phyloP scores from a whole-genome alignment of 441 rosid species.

The Erysimum cheiri region DNA sequence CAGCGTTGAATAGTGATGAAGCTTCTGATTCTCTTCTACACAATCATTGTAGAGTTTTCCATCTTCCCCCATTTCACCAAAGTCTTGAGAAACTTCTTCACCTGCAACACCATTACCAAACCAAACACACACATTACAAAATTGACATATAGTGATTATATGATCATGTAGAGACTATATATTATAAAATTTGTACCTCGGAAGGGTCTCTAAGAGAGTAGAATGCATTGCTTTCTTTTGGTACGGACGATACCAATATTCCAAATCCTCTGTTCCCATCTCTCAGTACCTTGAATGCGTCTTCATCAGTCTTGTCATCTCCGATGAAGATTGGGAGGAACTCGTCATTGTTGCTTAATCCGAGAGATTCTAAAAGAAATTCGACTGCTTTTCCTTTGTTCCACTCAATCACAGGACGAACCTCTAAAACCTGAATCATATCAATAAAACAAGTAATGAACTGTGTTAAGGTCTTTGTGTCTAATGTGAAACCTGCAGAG shows the following conservation, averaged over 20 bases:
- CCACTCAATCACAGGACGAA: slow-evolving; percentile 96
- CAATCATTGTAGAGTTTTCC: slow-evolving; percentile 29
- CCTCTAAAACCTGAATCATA: slow-evolving; percentile 79
- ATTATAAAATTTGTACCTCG: slow-evolving; percentile 47
- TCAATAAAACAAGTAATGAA: background rate
- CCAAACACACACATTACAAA: slow-evolving; percentile 13
- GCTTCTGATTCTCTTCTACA: slow-evolving; percentile 29
- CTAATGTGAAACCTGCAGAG: background rate
- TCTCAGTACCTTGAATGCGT: slow-evolving; percentile 86
- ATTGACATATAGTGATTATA: background rate
- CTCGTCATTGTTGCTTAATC: slow-evolving; percentile 59
- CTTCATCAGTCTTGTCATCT: slow-evolving; percentile 91
- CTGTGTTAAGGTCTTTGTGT: background rate
- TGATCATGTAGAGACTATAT: background rate
- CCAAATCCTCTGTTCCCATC: slow-evolving; percentile 75
- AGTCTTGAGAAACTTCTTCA: slow-evolving; percentile 76
- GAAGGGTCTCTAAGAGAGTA: slow-evolving; percentile 82
- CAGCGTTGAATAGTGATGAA: slow-evolving; percentile 10
- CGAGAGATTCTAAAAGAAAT: slow-evolving; percentile 89
- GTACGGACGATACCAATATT: slow-evolving; percentile 78
- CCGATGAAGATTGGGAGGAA: slow-evolving; percentile 92
- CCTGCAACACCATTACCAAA: slow-evolving; percentile 41
- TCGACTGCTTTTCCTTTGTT: slow-evolving; percentile 95
- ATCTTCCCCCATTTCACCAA: slow-evolving; percentile 72
- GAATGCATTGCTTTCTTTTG: slow-evolving; percentile 79